Conservation (phyloP, 2,329 filamentous ascomycete genomes). For the Pseudocercospora fijiensis region DNA sequence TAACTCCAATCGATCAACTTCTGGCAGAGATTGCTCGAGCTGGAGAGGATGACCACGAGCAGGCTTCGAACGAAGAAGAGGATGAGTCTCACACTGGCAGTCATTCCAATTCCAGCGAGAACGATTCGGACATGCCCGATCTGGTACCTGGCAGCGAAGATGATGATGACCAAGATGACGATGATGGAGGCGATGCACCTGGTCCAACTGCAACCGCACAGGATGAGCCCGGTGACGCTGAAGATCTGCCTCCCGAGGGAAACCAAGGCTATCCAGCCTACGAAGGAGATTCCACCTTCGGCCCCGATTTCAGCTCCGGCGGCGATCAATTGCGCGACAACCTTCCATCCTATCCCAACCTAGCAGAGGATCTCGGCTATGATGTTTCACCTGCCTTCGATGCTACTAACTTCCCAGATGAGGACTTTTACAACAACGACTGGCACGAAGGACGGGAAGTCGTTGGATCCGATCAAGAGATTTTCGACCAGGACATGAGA, state of each 20-base stretch:
- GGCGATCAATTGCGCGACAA: neutral
- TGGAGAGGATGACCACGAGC: neutral
- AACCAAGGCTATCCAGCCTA: neutral
- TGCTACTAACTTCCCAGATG: neutral
- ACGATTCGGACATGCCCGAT: neutral
- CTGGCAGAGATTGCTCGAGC: neutral
- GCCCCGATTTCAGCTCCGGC: neutral
- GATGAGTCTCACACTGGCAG: neutral
- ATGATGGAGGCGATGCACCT: neutral
- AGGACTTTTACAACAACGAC: neutral
- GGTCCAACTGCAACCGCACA: neutral
- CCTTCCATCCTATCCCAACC: neutral
- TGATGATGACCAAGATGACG: neutral
- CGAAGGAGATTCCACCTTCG: neutral
- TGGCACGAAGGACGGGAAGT: neutral
- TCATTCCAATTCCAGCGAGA: neutral
- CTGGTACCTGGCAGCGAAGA: neutral
- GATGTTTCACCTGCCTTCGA: neutral
- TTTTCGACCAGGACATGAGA: neutral
- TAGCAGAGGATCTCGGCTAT: neutral
- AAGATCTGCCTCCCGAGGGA: neutral
- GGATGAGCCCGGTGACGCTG: neutral
- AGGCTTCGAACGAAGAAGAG: neutral
- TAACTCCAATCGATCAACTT: neutral
- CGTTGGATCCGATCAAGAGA: neutral